Conservation (phyloP, 768 basidiomycete genomes). For the Suillus paluster region DNA sequence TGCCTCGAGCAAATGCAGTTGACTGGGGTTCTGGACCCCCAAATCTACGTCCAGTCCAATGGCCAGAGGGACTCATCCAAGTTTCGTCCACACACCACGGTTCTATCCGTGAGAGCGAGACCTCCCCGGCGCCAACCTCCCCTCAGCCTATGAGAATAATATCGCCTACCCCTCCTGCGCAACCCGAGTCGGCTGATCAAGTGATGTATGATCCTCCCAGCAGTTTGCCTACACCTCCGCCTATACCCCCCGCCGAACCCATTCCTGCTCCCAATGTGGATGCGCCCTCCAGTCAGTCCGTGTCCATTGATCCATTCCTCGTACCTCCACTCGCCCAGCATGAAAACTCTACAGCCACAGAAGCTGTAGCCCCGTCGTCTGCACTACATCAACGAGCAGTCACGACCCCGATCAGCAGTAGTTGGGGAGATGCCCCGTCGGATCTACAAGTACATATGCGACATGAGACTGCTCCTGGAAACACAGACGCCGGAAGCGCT, state of each 20-base stretch:
- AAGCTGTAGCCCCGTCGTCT: background rate
- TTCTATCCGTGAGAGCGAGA: background rate
- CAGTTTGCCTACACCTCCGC: background rate
- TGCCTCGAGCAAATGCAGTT: background rate
- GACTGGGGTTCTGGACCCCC: slow-evolving; percentile 4
- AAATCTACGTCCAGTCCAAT: slow-evolving; percentile 1
- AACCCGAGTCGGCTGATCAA: background rate
- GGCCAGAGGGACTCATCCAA: background rate
- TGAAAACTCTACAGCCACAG: background rate
- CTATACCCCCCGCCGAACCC: background rate
- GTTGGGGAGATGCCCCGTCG: slow-evolving; percentile 12
- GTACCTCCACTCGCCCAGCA: background rate
- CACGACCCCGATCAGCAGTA: slow-evolving; percentile 8
- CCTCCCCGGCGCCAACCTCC: background rate
- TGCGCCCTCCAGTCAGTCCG: background rate
- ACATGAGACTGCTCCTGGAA: slow-evolving; percentile 14
- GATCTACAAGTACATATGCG: slow-evolving; percentile 4
- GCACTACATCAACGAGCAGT: background rate
- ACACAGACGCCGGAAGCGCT: background rate
- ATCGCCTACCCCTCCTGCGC: background rate
- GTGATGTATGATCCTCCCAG: background rate
- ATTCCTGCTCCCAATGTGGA: background rate
- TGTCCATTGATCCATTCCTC: background rate
- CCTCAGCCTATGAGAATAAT: background rate
- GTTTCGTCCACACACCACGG: background rate